Evolutionary conservation across 176 grass and related monocot species (phyloP).

Genomic region (Carex scoparia): DNA sequence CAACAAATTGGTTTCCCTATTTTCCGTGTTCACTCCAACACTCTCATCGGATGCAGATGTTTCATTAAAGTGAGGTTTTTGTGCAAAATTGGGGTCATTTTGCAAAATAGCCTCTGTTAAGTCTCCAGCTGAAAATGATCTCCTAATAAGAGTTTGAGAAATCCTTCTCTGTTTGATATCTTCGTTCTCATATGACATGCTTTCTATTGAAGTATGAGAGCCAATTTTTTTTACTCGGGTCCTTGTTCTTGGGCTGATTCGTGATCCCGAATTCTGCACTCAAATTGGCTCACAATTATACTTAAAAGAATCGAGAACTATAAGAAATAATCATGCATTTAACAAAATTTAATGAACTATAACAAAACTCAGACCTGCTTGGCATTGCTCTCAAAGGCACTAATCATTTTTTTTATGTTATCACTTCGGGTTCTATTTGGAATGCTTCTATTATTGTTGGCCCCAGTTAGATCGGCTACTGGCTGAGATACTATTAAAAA

Average conservation of each 20-base stretch:
- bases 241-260: background rate
- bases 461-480: background rate
- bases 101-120: conserved; percentile 30
- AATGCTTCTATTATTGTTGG: background rate
- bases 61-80: background rate
- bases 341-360: background rate
- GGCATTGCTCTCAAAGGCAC: conserved; percentile 29
- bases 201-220: conserved; percentile 25
- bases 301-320: background rate
- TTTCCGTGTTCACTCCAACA: background rate
- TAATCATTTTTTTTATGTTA: conserved; percentile 43
- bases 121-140: conserved; percentile 34
- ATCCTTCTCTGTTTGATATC: conserved; percentile 15
- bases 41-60: background rate
- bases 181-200: conserved; percentile 28
- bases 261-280: conserved; percentile 27
- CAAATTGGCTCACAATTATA: conserved; percentile 9
- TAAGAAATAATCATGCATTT: background rate
- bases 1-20: background rate
- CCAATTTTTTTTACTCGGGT: conserved; percentile 3
- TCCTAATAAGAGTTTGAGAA: conserved; percentile 28
- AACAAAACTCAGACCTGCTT: conserved; percentile 27
- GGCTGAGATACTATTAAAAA: background rate
- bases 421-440: conserved; percentile 16
- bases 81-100: conserved; percentile 11